Conservation (phyloP, 805 yeast genomes). For the Maudiozyma serrabonitensis region DNA sequence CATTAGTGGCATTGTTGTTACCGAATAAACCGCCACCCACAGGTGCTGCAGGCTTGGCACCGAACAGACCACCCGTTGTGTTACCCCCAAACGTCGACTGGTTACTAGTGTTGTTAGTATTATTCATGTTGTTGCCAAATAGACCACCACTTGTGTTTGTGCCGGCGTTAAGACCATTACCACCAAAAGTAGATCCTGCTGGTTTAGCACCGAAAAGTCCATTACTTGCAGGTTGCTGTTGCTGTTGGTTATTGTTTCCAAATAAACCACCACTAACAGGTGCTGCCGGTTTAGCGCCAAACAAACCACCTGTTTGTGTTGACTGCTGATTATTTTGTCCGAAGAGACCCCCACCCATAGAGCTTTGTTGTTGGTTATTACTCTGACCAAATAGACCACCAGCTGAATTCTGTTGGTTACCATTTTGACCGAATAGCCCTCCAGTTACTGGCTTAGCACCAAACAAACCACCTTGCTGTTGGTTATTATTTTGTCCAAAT, state of each 20-base stretch:
- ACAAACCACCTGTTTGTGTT: constrained; percentile 1
- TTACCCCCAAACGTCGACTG: background rate
- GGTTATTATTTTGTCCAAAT: constrained; percentile 11
- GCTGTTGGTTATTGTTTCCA: constrained; percentile 1
- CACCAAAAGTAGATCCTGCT: constrained; percentile 16
- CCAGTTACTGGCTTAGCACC: constrained; percentile 5
- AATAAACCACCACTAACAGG: constrained; percentile 3
- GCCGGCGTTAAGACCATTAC: constrained; percentile 1
- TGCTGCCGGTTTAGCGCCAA: constrained; percentile 31
- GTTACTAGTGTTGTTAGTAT: background rate
- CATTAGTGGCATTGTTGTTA: constrained; percentile 6
- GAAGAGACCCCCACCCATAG: constrained; percentile 12
- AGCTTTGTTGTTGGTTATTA: constrained; percentile 5
- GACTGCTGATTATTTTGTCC: constrained; percentile 11
- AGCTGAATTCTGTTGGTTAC: background rate
- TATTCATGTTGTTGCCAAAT: constrained; percentile 6
- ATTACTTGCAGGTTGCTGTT: constrained; percentile 6
- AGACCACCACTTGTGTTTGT: constrained; percentile 8
- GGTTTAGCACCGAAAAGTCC: constrained; percentile 9
- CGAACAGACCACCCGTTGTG: constrained; percentile 9
- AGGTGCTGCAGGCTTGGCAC: constrained; percentile 29
- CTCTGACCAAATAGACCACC: constrained; percentile 16
- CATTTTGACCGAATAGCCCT: background rate
- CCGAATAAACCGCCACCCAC: constrained; percentile 30
- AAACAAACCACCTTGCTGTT: constrained; percentile 11